These are phyloP conservation scores for Nitzschia inconspicua DNA, from an alignment of 108 stramenopile genomes.

Conservation along the genomic window DNA sequence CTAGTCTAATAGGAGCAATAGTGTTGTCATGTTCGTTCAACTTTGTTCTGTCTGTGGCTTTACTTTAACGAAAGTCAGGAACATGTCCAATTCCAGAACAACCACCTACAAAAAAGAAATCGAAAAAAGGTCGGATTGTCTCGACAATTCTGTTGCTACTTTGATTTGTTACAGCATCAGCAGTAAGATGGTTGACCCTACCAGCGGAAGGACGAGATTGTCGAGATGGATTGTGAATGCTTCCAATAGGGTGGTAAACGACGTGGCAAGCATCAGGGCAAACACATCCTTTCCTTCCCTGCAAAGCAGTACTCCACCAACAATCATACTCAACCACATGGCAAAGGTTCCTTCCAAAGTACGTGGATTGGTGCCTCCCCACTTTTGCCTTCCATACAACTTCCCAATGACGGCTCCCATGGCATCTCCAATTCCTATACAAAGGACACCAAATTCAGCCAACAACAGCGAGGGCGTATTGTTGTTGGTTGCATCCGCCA, in stretches of 20 bases:
- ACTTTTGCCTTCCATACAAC: constrained; percentile 26
- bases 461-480: constrained; percentile 5
- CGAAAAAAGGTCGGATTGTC: too few species aligned
- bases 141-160: too few species aligned
- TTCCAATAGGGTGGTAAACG: constrained; percentile 58
- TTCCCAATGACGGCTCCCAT: constrained; percentile 65
- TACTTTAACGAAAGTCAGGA: too few species aligned
- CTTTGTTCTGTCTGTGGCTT: too few species aligned
- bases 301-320: constrained; percentile 1
- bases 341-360: constrained; percentile 73
- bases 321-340: constrained; percentile 69
- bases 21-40: too few species aligned
- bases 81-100: background rate
- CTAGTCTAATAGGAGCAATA: too few species aligned
- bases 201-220: constrained; percentile 76
- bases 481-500: background rate
- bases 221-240: constrained; percentile 79
- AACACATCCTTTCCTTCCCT: constrained; percentile 2
- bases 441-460: constrained; percentile 57
- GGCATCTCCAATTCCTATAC: constrained; percentile 79
- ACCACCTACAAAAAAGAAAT: background rate
- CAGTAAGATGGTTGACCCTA: constrained; percentile 22
- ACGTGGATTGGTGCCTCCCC: constrained; percentile 52
- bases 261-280: constrained; percentile 24
- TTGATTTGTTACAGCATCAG: too few species aligned